These are phyloP conservation scores for Penicillium alfredii DNA, from an alignment of 495 filamentous ascomycete species.

Conservation along the genomic window DNA sequence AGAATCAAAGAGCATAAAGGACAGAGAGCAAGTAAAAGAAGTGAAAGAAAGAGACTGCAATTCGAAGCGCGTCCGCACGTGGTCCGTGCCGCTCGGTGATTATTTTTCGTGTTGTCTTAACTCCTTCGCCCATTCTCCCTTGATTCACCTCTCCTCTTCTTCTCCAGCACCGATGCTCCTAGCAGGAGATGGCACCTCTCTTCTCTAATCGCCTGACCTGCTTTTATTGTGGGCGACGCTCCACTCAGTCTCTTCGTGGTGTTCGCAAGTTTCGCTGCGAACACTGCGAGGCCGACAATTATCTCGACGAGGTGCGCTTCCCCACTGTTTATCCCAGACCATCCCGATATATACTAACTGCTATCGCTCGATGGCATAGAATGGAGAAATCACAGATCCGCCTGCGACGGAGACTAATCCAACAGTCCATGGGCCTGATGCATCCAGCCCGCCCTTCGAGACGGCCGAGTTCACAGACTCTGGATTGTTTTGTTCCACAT, in stretches of 20 bases:
- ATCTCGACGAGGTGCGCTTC: slow-evolving; percentile 60
- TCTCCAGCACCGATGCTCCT: slow-evolving; percentile 4
- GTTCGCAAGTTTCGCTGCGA: slow-evolving; percentile 61
- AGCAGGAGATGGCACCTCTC: slow-evolving; percentile 44
- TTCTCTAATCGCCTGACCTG: slow-evolving; percentile 54
- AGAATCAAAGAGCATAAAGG: too few relatives aligned
- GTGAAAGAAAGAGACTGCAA: too few relatives aligned
- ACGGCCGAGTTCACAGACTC: slow-evolving; percentile 33
- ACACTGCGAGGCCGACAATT: slow-evolving; percentile 75
- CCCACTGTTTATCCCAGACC: too few relatives aligned
- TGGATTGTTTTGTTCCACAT: slow-evolving; percentile 68
- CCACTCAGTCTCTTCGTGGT: slow-evolving; percentile 47
- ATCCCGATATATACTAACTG: neutral
- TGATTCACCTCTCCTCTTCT: slow-evolving; percentile 3
- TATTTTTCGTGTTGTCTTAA: slow-evolving; percentile 27
- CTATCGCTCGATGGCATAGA: slow-evolving; percentile 33
- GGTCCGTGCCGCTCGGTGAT: slow-evolving; percentile 31
- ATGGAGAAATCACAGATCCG: slow-evolving; percentile 82
- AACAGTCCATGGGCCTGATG: slow-evolving; percentile 17
- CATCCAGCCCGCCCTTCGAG: slow-evolving; percentile 28
- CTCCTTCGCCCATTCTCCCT: slow-evolving; percentile 14
- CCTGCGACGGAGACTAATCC: slow-evolving; percentile 52
- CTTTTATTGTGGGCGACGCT: slow-evolving; percentile 69
- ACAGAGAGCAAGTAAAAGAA: slow-evolving; percentile 1
- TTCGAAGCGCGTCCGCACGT: slow-evolving; percentile 22